Evolutionary conservation across 140 eudicot species (phyloP).

Genomic region (Erigeron philadelphicus): DNA sequence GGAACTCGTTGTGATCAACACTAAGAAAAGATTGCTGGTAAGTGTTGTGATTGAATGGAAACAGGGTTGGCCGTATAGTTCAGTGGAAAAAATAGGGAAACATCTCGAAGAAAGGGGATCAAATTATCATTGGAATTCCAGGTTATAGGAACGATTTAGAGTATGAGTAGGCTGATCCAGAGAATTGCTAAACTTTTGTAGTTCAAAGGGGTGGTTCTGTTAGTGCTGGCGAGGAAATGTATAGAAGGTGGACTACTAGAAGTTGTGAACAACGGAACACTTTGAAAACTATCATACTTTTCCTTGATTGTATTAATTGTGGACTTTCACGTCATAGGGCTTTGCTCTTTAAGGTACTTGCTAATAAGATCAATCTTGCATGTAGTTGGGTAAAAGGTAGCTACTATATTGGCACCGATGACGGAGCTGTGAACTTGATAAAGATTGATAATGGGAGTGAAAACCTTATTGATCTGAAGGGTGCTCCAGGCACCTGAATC

Average conservation of each 20-base stretch:
- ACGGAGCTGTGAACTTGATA: conserved; percentile 93
- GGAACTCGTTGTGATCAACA: too few species aligned
- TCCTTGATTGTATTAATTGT: conserved; percentile 80
- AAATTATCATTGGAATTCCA: conserved; percentile 42
- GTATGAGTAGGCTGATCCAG: conserved; percentile 52
- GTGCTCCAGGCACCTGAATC: conserved; percentile 93
- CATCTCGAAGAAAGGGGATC: conserved; percentile 67
- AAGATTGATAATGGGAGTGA: conserved; percentile 86
- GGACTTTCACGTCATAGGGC: conserved; percentile 99
- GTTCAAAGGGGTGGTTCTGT: conserved; percentile 95
- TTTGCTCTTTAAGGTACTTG: conserved; percentile 94
- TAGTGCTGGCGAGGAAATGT: conserved; percentile 69
- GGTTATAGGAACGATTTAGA: conserved; percentile 39
- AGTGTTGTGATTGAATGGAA: too few species aligned
- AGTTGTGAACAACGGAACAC: conserved; percentile 47
- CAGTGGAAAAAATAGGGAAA: neutral
- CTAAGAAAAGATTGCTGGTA: too few species aligned
- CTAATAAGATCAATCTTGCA: conserved; percentile 87
- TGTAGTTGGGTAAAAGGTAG: conserved; percentile 98
- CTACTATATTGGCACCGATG: conserved; percentile 95
- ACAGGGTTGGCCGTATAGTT: too few species aligned
- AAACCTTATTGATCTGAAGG: conserved; percentile 88
- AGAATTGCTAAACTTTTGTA: conserved; percentile 73
- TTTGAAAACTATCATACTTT: conserved; percentile 63
- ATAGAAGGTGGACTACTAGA: conserved; percentile 61